These are phyloP conservation scores for Themeda triandra DNA, from an alignment of 176 grass and related monocot species.

Conservation along the genomic window DNA sequence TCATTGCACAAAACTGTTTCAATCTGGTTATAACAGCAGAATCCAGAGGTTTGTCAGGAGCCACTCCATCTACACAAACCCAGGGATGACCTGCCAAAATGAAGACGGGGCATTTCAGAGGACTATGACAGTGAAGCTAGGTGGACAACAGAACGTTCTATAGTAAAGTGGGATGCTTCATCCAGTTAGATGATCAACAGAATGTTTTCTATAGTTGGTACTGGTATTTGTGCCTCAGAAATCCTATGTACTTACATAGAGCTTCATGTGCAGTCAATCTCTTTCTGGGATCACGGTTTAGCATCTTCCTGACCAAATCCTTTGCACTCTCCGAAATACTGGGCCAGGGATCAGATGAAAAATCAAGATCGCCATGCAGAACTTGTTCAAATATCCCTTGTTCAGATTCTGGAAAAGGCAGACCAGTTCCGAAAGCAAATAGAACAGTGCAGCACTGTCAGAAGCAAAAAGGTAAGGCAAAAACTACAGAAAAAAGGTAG, in stretches of 20 bases:
- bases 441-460: neutral
- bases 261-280: slow-evolving; percentile 78
- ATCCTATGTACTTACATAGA: slow-evolving; percentile 44
- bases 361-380: slow-evolving; percentile 54
- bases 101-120: slow-evolving; percentile 19
- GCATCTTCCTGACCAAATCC: slow-evolving; percentile 71
- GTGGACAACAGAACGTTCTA: slow-evolving; percentile 4
- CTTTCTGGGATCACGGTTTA: slow-evolving; percentile 54
- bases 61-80: slow-evolving; percentile 67
- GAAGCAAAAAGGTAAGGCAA: slow-evolving; percentile 1
- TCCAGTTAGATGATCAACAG: neutral
- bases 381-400: slow-evolving; percentile 86
- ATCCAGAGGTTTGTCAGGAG: slow-evolving; percentile 79
- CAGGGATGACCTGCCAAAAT: slow-evolving; percentile 67
- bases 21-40: slow-evolving; percentile 72
- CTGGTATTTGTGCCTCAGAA: neutral
- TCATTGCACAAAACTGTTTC: slow-evolving; percentile 85
- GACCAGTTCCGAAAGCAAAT: slow-evolving; percentile 13
- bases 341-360: slow-evolving; percentile 60
- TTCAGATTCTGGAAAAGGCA: slow-evolving; percentile 50
- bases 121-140: neutral
- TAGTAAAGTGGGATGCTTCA: neutral
- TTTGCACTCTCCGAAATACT: slow-evolving; percentile 68
- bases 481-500: neutral
- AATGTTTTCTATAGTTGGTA: slow-evolving; percentile 4